Evolutionary conservation across 31 red algal genomes (phyloP), one percentile per base, ranked within the genome.

Genomic region (Asparagopsis taxiformis): DNA sequence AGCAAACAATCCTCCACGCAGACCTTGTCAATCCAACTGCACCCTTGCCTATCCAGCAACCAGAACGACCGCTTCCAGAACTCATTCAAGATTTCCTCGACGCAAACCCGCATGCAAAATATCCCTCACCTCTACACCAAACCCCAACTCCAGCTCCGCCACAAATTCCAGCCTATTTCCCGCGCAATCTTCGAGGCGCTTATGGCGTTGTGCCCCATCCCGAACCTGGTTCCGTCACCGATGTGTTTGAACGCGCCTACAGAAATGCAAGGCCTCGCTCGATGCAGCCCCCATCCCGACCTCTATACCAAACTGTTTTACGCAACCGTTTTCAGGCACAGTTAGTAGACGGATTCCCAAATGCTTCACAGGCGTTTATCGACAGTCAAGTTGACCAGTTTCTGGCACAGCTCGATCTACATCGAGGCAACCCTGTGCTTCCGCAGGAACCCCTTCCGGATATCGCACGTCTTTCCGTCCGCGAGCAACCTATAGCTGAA

Each of bases 221-320:
- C 2, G 68, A 53, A 2, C 9, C 24, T 34, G 68, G 68, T 37
- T 41, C 68, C 31, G 68, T 49, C 24, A 71, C 68, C 4, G 68
- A 33, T 2, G 50, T 38, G 16, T 71, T 71, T 71, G 68, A 71
- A 20, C 46, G 46, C 33, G 68, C 68, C 1, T 71, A 53, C n/a
- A 32, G 68, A 55, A 37, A 32, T 37, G 64, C 64, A n/a, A 23
- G 41, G 3, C 4, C 31, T 31, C 43, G 10, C 9, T 22, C 1
- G 11, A 25, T 26, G 2, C 6, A 28, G n/a, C 46, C 68, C 23
- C 68, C 46, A 37, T 2, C 51, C 15, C 68, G 68, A 25, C 68
- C 49, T 6, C 31, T 53, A 32, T 53, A 31, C 3, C 68, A 37
- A 30, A n/a, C n/a, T n/a, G n/a, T n/a, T n/a, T n/a, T n/a, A n/a